Evolutionary conservation across 208 protist genomes (phyloP).

Genomic region (Trypanosoma brucei): DNA sequence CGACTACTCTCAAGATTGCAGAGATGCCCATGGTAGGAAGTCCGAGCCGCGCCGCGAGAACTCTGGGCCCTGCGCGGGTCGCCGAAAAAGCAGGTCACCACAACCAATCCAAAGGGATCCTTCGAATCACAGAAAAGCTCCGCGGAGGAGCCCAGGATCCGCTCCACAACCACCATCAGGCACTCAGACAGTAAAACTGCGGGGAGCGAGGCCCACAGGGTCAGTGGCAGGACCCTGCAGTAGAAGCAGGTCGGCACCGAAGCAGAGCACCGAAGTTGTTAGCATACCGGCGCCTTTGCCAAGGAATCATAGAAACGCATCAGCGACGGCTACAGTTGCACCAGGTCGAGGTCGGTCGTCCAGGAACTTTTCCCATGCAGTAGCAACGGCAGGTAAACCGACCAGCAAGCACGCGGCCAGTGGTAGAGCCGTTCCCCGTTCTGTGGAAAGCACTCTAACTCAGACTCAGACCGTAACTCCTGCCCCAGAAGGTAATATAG

Average conservation of each 20-base stretch:
- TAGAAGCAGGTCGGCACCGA: neutral
- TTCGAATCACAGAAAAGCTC: neutral
- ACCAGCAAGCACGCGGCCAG: neutral
- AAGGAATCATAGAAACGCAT: neutral
- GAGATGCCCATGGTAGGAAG: too few relatives aligned
- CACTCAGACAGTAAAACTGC: neutral
- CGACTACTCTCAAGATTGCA: too few relatives aligned
- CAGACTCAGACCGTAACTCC: neutral
- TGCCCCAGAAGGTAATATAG: neutral
- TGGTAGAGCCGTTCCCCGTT: neutral
- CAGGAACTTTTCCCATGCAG: neutral
- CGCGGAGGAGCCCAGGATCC: constrained; percentile 5
- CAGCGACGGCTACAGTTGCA: neutral
- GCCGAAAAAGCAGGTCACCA: too few relatives aligned
- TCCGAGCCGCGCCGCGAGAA: too few relatives aligned
- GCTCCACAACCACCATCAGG: neutral
- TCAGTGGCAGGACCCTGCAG: neutral
- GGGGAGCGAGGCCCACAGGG: neutral
- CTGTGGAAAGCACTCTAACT: neutral
- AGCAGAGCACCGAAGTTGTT: neutral
- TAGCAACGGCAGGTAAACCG: neutral
- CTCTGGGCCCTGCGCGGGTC: too few relatives aligned
- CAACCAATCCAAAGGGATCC: neutral
- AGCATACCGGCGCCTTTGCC: neutral
- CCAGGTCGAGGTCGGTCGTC: too few relatives aligned